Base-by-base conservation (phyloP, 2,329 filamentous ascomycete genomes). In the Aureobasidium leucospermi region DNA sequence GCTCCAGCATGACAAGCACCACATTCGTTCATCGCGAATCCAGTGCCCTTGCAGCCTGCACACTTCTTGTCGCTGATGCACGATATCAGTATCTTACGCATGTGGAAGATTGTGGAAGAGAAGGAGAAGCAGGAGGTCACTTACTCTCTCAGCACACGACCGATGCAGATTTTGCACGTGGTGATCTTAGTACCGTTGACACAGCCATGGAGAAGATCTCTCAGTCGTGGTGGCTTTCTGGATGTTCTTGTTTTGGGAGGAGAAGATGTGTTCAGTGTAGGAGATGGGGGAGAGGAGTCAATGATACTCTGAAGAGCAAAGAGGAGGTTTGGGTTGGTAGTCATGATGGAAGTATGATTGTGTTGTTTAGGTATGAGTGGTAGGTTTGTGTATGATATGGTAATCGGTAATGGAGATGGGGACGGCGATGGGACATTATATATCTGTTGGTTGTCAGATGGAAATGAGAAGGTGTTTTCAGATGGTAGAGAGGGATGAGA, bases 241-340 rank as follows among this genome's bases (percentile, higher is more conserved):
- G 45, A 13, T 47, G 45, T 15, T 10, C 16, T 23, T 23, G 10
- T 5, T 31, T 28, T 31, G 45, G 41, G 23, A 34, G 41, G 23
- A 13, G 52, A 15, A 41, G 28, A 6, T 9, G 42, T 7, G 6
- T 42, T 13, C 15, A 15, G 39, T 15, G n/a, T 38, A 7, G 52
- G 41, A 11, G 15, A 29, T 29, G 34, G 8, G 9, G 19, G 9
- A 16, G 13, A 10, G 15, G 36, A 23, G 23, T 23, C 23, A 23
- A 23, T 5, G 11, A 31, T 52, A 36, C 36, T 41, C 29, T 56
- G n/a, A 16, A 56, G 10, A 16, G 36, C 55, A 43, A 48, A 58
- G 42, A 58, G 11, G 19, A 58, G 55, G 43, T 58, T 48, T 3
- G 55, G 55, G 13, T 48, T 48, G 9, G 43, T 47, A 31, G 55